Conservation (phyloP, 2,329 filamentous ascomycete genomes). For the Talaromyces funiculosus region DNA sequence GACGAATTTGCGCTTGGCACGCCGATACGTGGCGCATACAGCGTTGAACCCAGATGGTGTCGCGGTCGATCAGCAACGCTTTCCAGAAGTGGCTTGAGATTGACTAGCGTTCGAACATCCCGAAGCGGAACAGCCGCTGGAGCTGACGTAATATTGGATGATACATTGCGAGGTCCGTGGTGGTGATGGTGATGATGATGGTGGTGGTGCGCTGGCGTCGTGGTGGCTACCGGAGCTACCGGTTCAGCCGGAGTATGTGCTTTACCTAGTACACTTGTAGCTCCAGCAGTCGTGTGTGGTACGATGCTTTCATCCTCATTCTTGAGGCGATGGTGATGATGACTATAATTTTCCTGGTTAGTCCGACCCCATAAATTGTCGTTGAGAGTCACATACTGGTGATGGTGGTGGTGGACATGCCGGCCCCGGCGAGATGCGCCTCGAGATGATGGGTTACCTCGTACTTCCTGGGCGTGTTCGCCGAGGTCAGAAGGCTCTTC, state of each 20-base stretch:
- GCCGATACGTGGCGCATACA: conserved; percentile 67
- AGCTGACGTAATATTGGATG: conserved; percentile 17
- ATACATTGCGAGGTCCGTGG: conserved; percentile 26
- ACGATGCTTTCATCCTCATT: conserved; percentile 42
- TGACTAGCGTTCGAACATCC: conserved; percentile 61
- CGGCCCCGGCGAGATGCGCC: conserved; percentile 62
- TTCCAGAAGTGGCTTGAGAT: conserved; percentile 65
- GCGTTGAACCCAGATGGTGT: conserved; percentile 73
- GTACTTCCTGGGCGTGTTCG: conserved; percentile 60
- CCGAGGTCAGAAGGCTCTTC: conserved; percentile 64
- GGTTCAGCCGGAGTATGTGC: conserved; percentile 27
- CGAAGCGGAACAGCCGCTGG: conserved; percentile 37
- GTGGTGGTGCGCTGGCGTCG: conserved; percentile 30
- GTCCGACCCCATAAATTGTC: not conserved
- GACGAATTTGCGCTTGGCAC: conserved; percentile 38
- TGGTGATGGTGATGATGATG: conserved; percentile 45
- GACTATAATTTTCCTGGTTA: conserved; percentile 23
- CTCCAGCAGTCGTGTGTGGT: conserved; percentile 21
- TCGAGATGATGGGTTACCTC: conserved; percentile 46
- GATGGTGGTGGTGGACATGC: conserved; percentile 54
- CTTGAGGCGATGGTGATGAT: conserved; percentile 53
- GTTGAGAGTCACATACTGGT: conserved; percentile 42
- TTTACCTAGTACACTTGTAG: conserved; percentile 26
- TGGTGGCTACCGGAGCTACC: conserved; percentile 11
- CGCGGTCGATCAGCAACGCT: conserved; percentile 66